Evolutionary conservation across 164 flowering plant species (phyloP), one percentile per base, ranked within the genome.

Genomic region (Annona cherimola): DNA sequence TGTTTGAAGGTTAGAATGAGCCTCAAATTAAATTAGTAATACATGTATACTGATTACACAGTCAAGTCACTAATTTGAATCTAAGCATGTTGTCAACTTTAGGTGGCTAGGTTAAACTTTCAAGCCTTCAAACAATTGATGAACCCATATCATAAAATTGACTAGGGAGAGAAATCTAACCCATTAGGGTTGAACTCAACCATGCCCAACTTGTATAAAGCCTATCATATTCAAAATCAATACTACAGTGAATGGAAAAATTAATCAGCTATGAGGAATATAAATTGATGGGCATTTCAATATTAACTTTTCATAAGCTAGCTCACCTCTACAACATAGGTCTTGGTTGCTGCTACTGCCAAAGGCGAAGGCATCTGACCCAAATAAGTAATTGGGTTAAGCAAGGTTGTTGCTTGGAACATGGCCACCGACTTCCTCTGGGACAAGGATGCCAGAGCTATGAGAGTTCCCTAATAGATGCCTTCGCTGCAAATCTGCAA

Each of bases 361-460:
- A 92, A 72, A 3, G 76, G 73, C 0, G 92, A 84, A 8, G 89
- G 59, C 64, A 90, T 74, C 43, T 89, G 90, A 75, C 85, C 81
- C 66, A 90, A 0, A 79, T 89, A 81, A 42, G 97, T 91, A 61
- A 92, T 86, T 42, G 97, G 94, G 79, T 89, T 82, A 11, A 92
- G 88, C 73, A 92, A 75, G 16, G 87, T 91, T 68, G 91, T 89
- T 42, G 96, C 87, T 66, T 85, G 84, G 66, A 86, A 67, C 86
- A 72, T 82, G 76, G 73, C 76, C 77, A 87, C 1, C 35, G 82
- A 69, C 68, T 84, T 78, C 5, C 74, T 8, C 68, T 84, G 80
- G 16, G 95, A 90, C 54, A 89, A 85, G 3, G 91, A 78, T 63
- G 89, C 91, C 61, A 92, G 70, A 42, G 91, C 92, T 45, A 82